Percentiles rank a stretch among this genome's conserved stretches.
These are phyloP conservation scores for Leccinum angustisporum DNA, from an alignment of 1,284 basidiomycete species.

Conservation along the genomic window DNA sequence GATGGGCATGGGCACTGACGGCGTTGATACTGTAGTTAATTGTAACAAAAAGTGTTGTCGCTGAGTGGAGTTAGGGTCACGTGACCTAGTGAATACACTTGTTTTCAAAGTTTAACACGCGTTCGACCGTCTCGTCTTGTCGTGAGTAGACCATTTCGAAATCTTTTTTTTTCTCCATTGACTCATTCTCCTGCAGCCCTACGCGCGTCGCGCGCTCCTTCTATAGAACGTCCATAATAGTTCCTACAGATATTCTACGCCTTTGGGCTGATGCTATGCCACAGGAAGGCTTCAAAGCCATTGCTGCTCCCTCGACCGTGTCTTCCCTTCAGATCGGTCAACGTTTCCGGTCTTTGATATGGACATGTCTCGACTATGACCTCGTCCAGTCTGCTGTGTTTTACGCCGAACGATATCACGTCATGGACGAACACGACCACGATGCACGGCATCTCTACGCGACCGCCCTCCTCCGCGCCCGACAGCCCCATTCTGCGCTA, in stretches of 20 bases:
- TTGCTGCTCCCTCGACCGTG: slow-evolving; percentile 36
- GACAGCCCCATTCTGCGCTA: slow-evolving; percentile 77
- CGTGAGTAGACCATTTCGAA: slow-evolving; percentile 23
- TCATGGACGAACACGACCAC: slow-evolving; percentile 66
- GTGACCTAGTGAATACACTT: slow-evolving; percentile 25
- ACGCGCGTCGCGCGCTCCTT: slow-evolving; percentile 13
- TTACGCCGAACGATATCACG: slow-evolving; percentile 79
- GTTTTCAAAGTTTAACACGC: slow-evolving; percentile 28
- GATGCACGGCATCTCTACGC: slow-evolving; percentile 86
- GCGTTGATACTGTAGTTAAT: neutral
- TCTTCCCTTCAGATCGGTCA: slow-evolving; percentile 55
- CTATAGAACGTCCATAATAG: slow-evolving; percentile 15
- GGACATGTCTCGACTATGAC: slow-evolving; percentile 77
- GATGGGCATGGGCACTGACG: slow-evolving; percentile 58
- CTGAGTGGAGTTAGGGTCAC: slow-evolving; percentile 19
- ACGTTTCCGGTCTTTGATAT: slow-evolving; percentile 68
- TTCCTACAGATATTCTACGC: slow-evolving; percentile 22
- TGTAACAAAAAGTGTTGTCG: neutral
- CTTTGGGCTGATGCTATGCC: slow-evolving; percentile 43
- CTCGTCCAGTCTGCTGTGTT: slow-evolving; percentile 75
- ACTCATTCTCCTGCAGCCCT: slow-evolving; percentile 8
- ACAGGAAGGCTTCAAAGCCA: slow-evolving; percentile 41
- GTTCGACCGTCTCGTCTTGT: slow-evolving; percentile 15
- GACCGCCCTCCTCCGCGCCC: slow-evolving; percentile 69
- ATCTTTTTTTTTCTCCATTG: slow-evolving; percentile 16